Evolutionary conservation across 805 yeast genomes (phyloP), one percentile per base, ranked within the genome.

Genomic region (Huiozyma sinensis): DNA sequence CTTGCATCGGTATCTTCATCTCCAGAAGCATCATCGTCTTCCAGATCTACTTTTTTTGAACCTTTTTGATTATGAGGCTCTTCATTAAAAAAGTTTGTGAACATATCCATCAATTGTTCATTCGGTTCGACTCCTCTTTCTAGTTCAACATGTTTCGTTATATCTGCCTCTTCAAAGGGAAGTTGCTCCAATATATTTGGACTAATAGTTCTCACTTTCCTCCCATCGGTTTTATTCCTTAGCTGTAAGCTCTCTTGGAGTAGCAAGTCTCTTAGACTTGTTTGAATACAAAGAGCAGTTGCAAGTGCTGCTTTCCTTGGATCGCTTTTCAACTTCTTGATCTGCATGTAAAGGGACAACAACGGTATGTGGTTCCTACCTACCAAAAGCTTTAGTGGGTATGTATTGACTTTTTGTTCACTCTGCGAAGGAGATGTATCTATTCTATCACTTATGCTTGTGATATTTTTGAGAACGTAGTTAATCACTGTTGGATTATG

Each of bases 21-120:
- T 17, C 24, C 24, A 17, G 24, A 17, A 31, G 33, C 33, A 1
- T 49, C 55, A 7, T 46, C 54, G 30, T 9, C 47, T 47, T 8
- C 72, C 75, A 4, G 75, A 40, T 49, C 43, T 10, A n/a, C 9
- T 28, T 27, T 32, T 12, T 28, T 7, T 12, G 40, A 34, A 17
- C 33, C 28, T 7, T 32, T 41, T 7, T 43, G 35, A 6, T n/a
- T 12, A 7, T 39, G 41, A 24, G 24, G 13, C 12, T 24, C 40
- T 5, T 46, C 43, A 9, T 38, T 38, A 13, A 50, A 45, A 37
- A 50, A 47, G 6, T 34, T 42, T 7, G 27, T 38, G 17, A 53
- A 40, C 11, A 40, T 39, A 12, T 45, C 46, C 33, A 49, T 36
- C 13, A 54, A 32, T 27, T 50, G 48, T 11, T 49, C 44, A 30